phyloP scores from a whole-genome alignment of 2,329 filamentous ascomycete genomes.

The Xylaria sp. region DNA sequence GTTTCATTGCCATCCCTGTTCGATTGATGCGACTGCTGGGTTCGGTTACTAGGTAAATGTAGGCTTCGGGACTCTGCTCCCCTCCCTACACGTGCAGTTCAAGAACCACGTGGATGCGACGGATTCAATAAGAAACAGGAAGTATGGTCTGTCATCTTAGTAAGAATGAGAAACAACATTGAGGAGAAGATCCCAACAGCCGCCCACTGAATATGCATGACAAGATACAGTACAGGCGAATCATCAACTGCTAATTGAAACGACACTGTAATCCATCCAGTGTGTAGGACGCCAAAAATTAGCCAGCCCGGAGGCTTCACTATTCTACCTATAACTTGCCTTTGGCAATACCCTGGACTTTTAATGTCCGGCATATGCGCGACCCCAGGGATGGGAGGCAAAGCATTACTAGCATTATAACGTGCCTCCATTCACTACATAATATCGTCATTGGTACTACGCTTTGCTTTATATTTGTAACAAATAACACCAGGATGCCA shows the following conservation, averaged over 20 bases:
- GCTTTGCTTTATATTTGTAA: background rate
- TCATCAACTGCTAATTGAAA: background rate
- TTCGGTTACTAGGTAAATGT: background rate
- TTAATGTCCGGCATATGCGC: background rate
- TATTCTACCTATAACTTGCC: background rate
- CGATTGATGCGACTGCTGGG: background rate
- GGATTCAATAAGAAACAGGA: background rate
- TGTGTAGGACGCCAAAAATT: background rate
- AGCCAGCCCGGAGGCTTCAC: background rate
- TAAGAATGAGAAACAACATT: background rate
- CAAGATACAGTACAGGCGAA: background rate
- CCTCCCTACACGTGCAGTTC: background rate
- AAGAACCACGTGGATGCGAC: background rate
- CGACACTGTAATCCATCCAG: background rate
- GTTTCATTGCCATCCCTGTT: background rate
- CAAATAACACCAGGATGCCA: background rate
- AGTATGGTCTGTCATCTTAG: background rate
- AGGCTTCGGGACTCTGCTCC: background rate
- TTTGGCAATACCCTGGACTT: background rate
- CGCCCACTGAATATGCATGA: background rate
- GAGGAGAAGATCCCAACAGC: background rate
- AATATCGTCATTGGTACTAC: background rate
- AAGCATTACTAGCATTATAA: background rate
- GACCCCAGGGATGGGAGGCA: background rate
- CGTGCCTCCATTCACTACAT: too few relatives aligned